A percentile compares a stretch with the other conserved stretches of the same genome.
These are phyloP conservation scores for Trypanosoma mega DNA, from an alignment of 208 protist genomes.

Conservation along the genomic window DNA sequence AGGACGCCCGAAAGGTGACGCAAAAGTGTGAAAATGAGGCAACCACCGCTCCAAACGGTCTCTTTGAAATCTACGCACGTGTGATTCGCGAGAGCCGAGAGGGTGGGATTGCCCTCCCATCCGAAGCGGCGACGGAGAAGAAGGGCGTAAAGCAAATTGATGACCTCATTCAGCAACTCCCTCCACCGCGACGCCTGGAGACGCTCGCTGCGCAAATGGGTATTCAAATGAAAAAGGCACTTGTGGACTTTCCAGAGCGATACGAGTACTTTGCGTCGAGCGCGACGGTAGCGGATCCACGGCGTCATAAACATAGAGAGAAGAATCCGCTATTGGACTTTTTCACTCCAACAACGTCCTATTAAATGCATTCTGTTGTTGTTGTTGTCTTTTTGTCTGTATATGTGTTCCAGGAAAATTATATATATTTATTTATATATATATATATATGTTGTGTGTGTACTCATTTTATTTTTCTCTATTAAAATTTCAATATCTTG, in stretches of 20 bases:
- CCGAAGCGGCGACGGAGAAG: background rate
- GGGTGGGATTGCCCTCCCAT: no score
- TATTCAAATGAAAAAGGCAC: background rate
- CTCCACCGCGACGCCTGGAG: background rate
- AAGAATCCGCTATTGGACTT: background rate
- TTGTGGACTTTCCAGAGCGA: background rate
- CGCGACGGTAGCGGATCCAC: conserved; percentile 2
- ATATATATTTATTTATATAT: no score
- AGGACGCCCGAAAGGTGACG: no score
- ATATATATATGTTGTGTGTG: no score
- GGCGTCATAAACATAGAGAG: background rate
- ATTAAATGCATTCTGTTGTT: no score
- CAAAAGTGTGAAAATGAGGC: background rate
- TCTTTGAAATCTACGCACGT: conserved; percentile 2
- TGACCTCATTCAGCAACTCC: background rate
- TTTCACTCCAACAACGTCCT: no score
- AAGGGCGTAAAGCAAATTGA: background rate
- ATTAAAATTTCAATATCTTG: background rate
- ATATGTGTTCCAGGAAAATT: no score
- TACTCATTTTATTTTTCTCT: background rate
- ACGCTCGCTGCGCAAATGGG: background rate
- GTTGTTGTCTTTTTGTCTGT: no score
- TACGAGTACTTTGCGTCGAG: background rate
- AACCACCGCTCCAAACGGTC: background rate
- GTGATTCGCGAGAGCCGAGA: no score